Evolutionary conservation across 139 green algal genomes (phyloP).

Genomic region (Chlorella vulgaris): DNA sequence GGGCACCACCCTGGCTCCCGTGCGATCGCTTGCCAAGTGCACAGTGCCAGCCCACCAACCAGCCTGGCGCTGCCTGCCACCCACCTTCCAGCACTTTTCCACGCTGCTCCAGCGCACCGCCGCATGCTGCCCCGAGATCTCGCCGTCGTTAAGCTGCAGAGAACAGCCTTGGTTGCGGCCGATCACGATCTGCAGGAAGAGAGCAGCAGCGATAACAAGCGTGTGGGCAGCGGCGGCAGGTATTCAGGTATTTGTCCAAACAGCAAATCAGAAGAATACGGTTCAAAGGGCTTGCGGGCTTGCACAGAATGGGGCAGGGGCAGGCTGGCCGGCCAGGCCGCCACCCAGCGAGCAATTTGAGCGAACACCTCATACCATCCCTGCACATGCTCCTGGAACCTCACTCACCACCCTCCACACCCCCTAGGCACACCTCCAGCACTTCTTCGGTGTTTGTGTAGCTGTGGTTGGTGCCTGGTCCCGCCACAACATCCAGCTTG

Average conservation of each 20-base stretch:
- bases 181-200: slow-evolving; percentile 58
- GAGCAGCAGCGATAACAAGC: no score
- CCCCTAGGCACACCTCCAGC: slow-evolving; percentile 11
- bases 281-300: no score
- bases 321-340: not conserved
- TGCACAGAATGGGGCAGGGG: no score
- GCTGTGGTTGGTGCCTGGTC: slow-evolving; percentile 43
- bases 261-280: not conserved
- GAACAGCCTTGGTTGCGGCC: slow-evolving; percentile 56
- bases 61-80: not conserved
- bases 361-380: not conserved
- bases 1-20: no score
- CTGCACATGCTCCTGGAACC: not conserved
- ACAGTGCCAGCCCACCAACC: no score
- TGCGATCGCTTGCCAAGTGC: no score
- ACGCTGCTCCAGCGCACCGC: slow-evolving; percentile 55
- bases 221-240: not conserved
- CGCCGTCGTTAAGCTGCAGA: slow-evolving; percentile 65
- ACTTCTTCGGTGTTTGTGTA: slow-evolving; percentile 30
- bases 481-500: slow-evolving; percentile 57
- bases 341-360: not conserved
- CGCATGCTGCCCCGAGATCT: slow-evolving; percentile 72
- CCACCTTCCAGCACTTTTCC: slow-evolving; percentile 55
- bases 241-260: not conserved
- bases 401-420: not conserved